phyloP scores from a whole-genome alignment of 2,329 filamentous ascomycete genomes.

The Monilinia fructigena region DNA sequence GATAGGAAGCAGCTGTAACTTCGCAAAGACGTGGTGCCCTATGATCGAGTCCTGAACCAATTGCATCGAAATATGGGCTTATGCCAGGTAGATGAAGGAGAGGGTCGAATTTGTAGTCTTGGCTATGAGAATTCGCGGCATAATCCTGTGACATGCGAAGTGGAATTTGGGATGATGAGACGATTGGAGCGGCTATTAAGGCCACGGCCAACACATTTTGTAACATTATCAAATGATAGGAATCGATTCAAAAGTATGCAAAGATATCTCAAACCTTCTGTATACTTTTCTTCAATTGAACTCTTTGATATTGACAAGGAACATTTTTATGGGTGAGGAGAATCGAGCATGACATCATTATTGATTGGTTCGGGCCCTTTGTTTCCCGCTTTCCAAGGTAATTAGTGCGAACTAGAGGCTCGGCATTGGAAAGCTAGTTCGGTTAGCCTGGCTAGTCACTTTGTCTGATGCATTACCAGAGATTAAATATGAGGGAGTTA shows the following conservation, averaged over 20 bases:
- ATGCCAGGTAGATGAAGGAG: constrained; percentile 56
- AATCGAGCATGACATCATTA: constrained; percentile 18
- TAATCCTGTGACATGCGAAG: constrained; percentile 22
- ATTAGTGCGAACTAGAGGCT: neutral
- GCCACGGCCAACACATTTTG: constrained; percentile 1
- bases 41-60: constrained; percentile 40
- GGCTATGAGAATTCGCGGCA: constrained; percentile 28
- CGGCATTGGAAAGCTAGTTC: neutral
- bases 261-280: neutral
- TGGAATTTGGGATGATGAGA: constrained; percentile 20
- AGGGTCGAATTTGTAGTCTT: constrained; percentile 51
- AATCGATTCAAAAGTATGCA: neutral
- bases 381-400: neutral
- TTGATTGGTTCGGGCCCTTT: constrained; percentile 5
- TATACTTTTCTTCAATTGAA: neutral
- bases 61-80: constrained; percentile 56
- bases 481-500: neutral
- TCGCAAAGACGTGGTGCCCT: constrained; percentile 42
- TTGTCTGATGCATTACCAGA: too few relatives aligned
- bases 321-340: neutral
- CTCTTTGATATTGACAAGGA: neutral
- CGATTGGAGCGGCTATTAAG: neutral
- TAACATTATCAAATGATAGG: constrained; percentile 1
- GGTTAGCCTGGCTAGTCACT: constrained; percentile 1
- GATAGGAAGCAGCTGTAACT: constrained; percentile 49